Base-by-base conservation (phyloP, 257 asterid species). In the Nicotiana attenuata region DNA sequence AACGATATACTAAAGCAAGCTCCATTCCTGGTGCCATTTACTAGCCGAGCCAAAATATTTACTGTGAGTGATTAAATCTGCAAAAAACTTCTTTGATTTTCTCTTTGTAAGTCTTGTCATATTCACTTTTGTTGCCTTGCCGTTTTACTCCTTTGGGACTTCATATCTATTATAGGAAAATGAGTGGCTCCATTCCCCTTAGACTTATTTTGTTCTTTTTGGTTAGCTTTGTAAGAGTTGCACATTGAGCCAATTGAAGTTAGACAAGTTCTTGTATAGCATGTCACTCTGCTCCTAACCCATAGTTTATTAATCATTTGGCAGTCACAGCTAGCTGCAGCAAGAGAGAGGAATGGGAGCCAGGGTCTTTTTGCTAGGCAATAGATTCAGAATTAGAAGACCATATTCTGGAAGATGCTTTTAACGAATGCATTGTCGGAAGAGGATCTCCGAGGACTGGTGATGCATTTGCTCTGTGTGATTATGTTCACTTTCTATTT, bases 21-120 rank as follows among this genome's bases (percentile, higher is more conserved):
- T 86, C 98, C 99, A 67, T 96, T 96, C 90, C 87, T 94, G 90
- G 97, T 96, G 83, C 98, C 99, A 66, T 96, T 96, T 90, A 94
- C 98, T 28, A 89, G 90, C 92, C 92, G 98, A 88, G 98, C 96
- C 87, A 92, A 96, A 91, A 90, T 94, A 87, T 92, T 91, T 88
- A 84, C 93, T 61, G 99, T 96, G 90, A 92, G 97, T 90, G 86
- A 63, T 86, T 80, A 56, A 66, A 81, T 76, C 68, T 69, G 47
- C 81, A 67, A 55, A 52, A 80, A 45, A 59, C 84, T 33, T 65
- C 50, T 65, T 69, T 68, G 66, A 80, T 77, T 45, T 61, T 83
- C 59, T 35, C 45, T 26, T n/a, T 5, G 47, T 22, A 59, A 64
- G 77, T 53, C 61, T 28, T 69, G 66, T 33, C n/a, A 66, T 86